Base-by-base conservation (phyloP, 306 rosid genomes). In the Lathyrus tuberosus region DNA sequence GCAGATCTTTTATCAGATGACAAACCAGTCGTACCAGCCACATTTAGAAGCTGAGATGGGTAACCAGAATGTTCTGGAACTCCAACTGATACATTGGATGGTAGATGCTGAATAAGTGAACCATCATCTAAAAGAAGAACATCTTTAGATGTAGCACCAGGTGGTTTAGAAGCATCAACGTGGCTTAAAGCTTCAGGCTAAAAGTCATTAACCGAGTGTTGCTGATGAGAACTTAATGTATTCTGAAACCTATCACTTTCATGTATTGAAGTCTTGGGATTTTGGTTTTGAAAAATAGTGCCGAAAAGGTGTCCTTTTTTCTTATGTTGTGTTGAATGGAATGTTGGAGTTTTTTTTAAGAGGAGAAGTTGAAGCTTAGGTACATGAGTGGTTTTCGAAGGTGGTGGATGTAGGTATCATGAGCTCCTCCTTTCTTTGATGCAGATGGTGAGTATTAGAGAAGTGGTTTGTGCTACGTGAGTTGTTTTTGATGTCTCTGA, bases 1-100 rank as follows among this genome's bases (percentile, higher is more conserved):
- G 82, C 60, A 71, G 79, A 71, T 77, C 74, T 64, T 71, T 65
- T 80, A 77, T 73, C 82, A 37, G 81, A 85, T 58, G 70, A 69
- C 58, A 74, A 72, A 73, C 70, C 76, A 46, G 81, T 67, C 30
- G 61, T 20, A 38, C 16, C 8, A 16, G 87, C 77, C 28, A 40
- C 77, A 80, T 83, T 77, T 73, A 66, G 47, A 76, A 53, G 79
- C 76, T 62, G 78, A 62, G 87, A 65, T 38, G 66, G 43, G 44
- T 42, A 69, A 53, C 75, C 59, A 43, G 83, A 68, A 57, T 68
- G 78, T 68, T 61, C 89, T 59, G 64, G 67, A 81, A 75, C 76
- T 76, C 77, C 75, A 62, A 66, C 78, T 69, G 76, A 61, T 57
- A 62, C 67, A 79, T 49, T 51, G 46, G 77, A 69, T 37, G 67